Base-by-base conservation (phyloP, 1,139 yeast genomes). In the Blastobotrys indianensis region DNA sequence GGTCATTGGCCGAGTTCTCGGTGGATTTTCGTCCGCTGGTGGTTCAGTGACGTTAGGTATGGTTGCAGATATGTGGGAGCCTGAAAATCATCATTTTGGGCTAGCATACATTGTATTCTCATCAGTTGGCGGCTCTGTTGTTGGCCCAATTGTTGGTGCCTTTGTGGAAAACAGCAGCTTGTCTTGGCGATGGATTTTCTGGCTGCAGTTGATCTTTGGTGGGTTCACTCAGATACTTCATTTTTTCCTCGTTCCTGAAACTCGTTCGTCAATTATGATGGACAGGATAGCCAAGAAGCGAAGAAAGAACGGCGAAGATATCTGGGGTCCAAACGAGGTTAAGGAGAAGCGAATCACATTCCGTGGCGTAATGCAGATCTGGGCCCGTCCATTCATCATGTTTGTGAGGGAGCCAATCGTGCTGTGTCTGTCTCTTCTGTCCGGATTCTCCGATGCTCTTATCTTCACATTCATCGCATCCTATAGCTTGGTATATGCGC, bases 41-140 rank as follows among this genome's bases (percentile, higher is more conserved):
- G 70, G 72, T 9, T 66, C 70, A 2, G 73, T 68, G 23, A 68
- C 73, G 10, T 60, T 69, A 41, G 73, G 70, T 2, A 66, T 68
- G 62, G 64, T 66, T 44, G 71, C 72, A 13, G 73, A 68, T 53
- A 60, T 68, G 66, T 68, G 68, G 66, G 70, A 65, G 39, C 55
- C 70, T 16, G 66, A 64, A 45, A 62, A 59, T 15, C 72, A 68
- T 47, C 70, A 69, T 8, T 66, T 49, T 43, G 72, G 71, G 0
- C 68, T 68, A 31, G 68, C 71, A 3, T 67, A 57, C 48, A 66
- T 68, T 29, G 72, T 68, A 15, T 62, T 68, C 40, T 65, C 70
- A 2, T 65, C 70, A 0, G 72, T 68, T 4, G 70, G 69, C 5
- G 73, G 73, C 10, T 61, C 70, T 4, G 57, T 65, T 28, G 45